Conservation (phyloP, 768 basidiomycete species). For the Sarcodon sp. region DNA sequence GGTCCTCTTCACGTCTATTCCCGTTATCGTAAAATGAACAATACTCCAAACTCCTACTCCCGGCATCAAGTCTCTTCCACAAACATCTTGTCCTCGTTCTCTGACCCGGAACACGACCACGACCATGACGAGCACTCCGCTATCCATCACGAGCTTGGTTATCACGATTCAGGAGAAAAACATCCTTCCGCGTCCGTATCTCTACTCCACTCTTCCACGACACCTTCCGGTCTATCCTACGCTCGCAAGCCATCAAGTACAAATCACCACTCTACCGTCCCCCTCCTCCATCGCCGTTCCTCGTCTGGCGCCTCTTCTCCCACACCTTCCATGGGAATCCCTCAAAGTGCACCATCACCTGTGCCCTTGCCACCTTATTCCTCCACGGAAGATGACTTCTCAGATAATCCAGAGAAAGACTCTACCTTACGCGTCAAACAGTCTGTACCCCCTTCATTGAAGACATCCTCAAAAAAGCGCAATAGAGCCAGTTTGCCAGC, state of each 20-base stretch:
- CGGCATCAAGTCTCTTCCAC: conserved; percentile 49
- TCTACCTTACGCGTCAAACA: conserved; percentile 17
- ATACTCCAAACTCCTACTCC: conserved; percentile 27
- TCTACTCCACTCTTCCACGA: no score
- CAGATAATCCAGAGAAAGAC: conserved; percentile 25
- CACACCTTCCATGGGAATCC: conserved; percentile 12
- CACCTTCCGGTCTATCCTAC: conserved; percentile 40
- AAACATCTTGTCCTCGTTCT: conserved; percentile 50
- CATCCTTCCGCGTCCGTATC: conserved; percentile 8
- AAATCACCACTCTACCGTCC: conserved; percentile 51
- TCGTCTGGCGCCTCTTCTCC: conserved; percentile 29
- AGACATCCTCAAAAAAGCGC: conserved; percentile 25
- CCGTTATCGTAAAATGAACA: conserved; percentile 2
- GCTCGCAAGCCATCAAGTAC: conserved; percentile 60
- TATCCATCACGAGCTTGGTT: conserved; percentile 14
- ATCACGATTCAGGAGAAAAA: conserved; percentile 1
- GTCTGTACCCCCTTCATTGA: conserved; percentile 12
- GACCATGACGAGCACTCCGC: conserved; percentile 24
- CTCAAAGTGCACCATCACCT: conserved; percentile 12
- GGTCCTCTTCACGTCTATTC: conserved; percentile 24
- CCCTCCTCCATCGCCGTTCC: conserved; percentile 39
- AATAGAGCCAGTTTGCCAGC: conserved; percentile 66
- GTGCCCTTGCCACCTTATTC: conserved; percentile 20
- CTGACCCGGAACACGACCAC: conserved; percentile 60
- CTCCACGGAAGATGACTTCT: conserved; percentile 16